Percentiles rank a stretch among this genome's conserved stretches.
These are phyloP conservation scores for Pneumocystis wakefieldiae DNA, from an alignment of 1,139 yeast genomes.

Conservation along the genomic window DNA sequence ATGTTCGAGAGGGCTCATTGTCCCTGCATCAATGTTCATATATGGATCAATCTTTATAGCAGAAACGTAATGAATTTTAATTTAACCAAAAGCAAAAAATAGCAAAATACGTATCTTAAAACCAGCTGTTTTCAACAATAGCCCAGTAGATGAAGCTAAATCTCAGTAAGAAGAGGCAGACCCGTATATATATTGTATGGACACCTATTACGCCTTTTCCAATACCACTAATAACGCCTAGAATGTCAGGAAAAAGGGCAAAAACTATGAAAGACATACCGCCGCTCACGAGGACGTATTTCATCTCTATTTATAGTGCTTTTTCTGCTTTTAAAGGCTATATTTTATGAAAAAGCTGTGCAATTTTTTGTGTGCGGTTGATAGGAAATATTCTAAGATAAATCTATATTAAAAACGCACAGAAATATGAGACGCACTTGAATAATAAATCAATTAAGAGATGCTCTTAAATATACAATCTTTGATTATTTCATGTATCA, in stretches of 20 bases:
- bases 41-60: conserved; percentile 97
- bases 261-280: conserved; percentile 28
- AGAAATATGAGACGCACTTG: too few species aligned
- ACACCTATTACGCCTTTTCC: conserved; percentile 78
- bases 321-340: background rate
- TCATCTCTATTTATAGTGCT: conserved; percentile 35
- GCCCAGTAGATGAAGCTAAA: conserved; percentile 83
- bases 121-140: conserved; percentile 84
- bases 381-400: too few species aligned
- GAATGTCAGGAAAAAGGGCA: conserved; percentile 38
- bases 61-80: conserved; percentile 37
- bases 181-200: background rate
- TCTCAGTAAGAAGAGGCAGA: conserved; percentile 6
- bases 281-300: conserved; percentile 98
- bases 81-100: background rate
- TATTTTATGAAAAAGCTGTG: background rate
- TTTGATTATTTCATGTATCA: too few species aligned
- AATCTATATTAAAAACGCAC: too few species aligned
- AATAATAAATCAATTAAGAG: too few species aligned
- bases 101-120: conserved; percentile 31
- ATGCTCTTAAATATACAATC: too few species aligned
- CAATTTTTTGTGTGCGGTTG: too few species aligned
- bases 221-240: conserved; percentile 95
- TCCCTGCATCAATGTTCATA: conserved; percentile 98
- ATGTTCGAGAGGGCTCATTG: conserved; percentile 97